Evolutionary conservation across 441 rosid genomes (phyloP), one percentile per base, ranked within the genome.

Genomic region (Lagerstroemia fauriei): DNA sequence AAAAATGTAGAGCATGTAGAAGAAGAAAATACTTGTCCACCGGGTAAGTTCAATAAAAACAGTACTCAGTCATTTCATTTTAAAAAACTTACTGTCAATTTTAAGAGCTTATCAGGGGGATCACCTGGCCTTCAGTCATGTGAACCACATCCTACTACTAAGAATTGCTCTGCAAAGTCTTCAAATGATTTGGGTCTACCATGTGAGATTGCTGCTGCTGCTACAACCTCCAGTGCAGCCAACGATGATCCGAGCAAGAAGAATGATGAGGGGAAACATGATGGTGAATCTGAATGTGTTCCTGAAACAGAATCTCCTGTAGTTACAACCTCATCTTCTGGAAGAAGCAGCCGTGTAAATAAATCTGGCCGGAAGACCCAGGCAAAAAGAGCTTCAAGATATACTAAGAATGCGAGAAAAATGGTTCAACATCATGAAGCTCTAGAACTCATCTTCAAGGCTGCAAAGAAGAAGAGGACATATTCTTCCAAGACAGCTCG

Each of bases 401-500:
- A 83, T 81, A 82, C 77, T 73, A 86, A 85, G 87, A 89, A 85
- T 59, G 87, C 87, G 31, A 77, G 85, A 66, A 89, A 84, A 82
- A 89, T 80, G 85, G 87, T 80, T 29, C 85, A 80, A 74, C 79
- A 88, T 44, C 85, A 83, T 76, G 83, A 79, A 82, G 78, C 86
- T 63, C 78, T 79, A 29, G 91, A 88, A 53, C 83, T 86, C 44
- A 71, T 89, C 70, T 86, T 90, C 63, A 89, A 88, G 80, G 83
- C 85, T 82, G 83, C 88, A 78, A 93, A 89, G 85, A 90, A 88
- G 89, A 93, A 88, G 91, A 93, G 99, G 85, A 95, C 93, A 85
- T 89, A 85, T 88, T 73, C 86, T 82, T 86, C 91, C 80, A 94
- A 91, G 86, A 85, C 90, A 32, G 89, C 90, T 82, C 93, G 97